Conservation (phyloP, 805 yeast species). For the Candida palmyrensis region DNA sequence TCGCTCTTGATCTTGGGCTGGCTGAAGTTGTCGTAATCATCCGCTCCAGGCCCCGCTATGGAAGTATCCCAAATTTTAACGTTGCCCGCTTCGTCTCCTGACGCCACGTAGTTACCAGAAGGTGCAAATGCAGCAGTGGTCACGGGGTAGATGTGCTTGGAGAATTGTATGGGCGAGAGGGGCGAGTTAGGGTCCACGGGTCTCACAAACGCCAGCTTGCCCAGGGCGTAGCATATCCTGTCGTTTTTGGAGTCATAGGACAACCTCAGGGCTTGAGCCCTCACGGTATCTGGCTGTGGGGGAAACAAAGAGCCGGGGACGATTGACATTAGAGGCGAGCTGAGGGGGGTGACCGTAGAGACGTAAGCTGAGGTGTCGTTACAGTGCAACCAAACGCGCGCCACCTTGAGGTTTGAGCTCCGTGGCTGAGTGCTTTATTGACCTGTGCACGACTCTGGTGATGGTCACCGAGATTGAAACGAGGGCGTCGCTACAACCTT, state of each 20-base stretch:
- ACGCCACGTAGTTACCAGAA: constrained; percentile 82
- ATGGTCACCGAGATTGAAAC: too few relatives aligned
- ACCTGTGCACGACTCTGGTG: too few relatives aligned
- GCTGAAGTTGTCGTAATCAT: constrained; percentile 29
- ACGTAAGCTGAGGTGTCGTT: too few relatives aligned
- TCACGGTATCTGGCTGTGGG: constrained; percentile 74
- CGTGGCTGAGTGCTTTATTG: too few relatives aligned
- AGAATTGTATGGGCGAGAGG: constrained; percentile 54
- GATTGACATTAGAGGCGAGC: constrained; percentile 26
- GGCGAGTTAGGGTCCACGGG: constrained; percentile 51
- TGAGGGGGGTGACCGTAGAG: too few relatives aligned
- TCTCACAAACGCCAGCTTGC: constrained; percentile 73
- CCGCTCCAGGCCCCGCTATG: constrained; percentile 33
- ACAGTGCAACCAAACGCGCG: too few relatives aligned
- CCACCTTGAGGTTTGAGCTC: too few relatives aligned
- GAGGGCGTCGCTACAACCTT: too few relatives aligned
- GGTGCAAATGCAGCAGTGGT: constrained; percentile 88
- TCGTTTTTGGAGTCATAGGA: constrained; percentile 69
- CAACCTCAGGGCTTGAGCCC: constrained; percentile 66
- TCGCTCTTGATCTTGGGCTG: constrained; percentile 68
- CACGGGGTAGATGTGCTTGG: constrained; percentile 63
- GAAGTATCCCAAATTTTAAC: constrained; percentile 80
- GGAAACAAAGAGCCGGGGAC: constrained; percentile 42
- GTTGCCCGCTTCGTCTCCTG: constrained; percentile 88
- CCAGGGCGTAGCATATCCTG: constrained; percentile 75